phyloP scores from a whole-genome alignment of 2,329 filamentous ascomycete species.

The Diaporthe citrichinensis region DNA sequence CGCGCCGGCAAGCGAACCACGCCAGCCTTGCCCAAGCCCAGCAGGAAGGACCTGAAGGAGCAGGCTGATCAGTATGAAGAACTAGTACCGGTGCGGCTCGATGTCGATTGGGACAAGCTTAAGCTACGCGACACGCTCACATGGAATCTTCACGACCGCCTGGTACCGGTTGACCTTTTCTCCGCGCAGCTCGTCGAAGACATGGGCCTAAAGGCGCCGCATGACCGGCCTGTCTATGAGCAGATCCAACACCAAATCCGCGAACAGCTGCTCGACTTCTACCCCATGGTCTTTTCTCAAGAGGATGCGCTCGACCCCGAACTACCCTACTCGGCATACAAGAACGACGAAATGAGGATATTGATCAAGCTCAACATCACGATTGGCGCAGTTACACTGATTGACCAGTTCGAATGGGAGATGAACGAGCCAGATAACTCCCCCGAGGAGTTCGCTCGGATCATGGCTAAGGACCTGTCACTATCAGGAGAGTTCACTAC shows the following conservation, averaged over 20 bases:
- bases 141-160: slow-evolving; percentile 95
- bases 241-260: slow-evolving; percentile 78
- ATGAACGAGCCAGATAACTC: slow-evolving; percentile 96
- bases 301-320: slow-evolving; percentile 93
- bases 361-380: slow-evolving; percentile 97
- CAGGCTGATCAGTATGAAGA: slow-evolving; percentile 95
- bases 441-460: slow-evolving; percentile 91
- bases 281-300: slow-evolving; percentile 90
- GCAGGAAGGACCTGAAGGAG: slow-evolving; percentile 83
- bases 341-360: slow-evolving; percentile 99
- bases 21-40: slow-evolving; percentile 75
- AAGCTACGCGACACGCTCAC: slow-evolving; percentile 98
- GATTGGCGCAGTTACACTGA: slow-evolving; percentile 91
- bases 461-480: slow-evolving; percentile 91
- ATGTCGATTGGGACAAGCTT: slow-evolving; percentile 96
- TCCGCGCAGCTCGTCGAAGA: slow-evolving; percentile 93
- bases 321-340: slow-evolving; percentile 92
- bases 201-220: slow-evolving; percentile 82
- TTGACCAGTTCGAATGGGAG: slow-evolving; percentile 99
- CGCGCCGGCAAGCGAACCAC: slow-evolving; percentile 84
- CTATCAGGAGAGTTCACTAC: slow-evolving; percentile 96
- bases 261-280: slow-evolving; percentile 93
- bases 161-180: slow-evolving; percentile 85
- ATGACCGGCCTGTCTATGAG: slow-evolving; percentile 73
- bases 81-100: slow-evolving; percentile 89